Percentiles rank a stretch among this genome's conserved stretches.
Conservation (phyloP, 83 land plant species). For the Picea mariana region DNA sequence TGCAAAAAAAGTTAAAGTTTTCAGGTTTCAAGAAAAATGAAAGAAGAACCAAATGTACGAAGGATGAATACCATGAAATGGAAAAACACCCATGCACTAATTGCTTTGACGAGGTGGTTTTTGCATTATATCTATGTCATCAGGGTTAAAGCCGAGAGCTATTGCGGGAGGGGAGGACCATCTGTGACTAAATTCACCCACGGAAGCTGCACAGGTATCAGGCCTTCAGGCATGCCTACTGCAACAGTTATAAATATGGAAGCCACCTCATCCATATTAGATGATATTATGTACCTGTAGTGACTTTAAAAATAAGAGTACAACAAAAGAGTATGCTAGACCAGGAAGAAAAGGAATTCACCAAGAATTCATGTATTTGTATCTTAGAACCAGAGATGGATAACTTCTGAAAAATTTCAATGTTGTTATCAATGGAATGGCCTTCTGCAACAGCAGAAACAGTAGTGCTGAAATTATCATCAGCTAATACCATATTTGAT, state of each 20-base stretch:
- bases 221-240: constrained; percentile 49
- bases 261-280: constrained; percentile 52
- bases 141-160: constrained; percentile 48
- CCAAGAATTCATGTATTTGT: too few species aligned
- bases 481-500: constrained; percentile 48
- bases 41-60: too few species aligned
- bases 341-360: too few species aligned
- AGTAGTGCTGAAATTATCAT: constrained; percentile 51
- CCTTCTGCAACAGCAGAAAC: constrained; percentile 56
- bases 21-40: too few species aligned
- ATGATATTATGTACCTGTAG: constrained; percentile 48
- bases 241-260: constrained; percentile 51
- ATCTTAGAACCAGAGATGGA: neutral
- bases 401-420: constrained; percentile 54
- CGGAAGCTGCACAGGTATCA: constrained; percentile 50
- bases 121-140: constrained; percentile 35
- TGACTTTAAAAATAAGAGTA: too few species aligned
- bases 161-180: constrained; percentile 54
- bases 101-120: constrained; percentile 43
- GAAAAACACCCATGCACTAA: constrained; percentile 39
- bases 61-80: constrained; percentile 37
- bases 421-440: constrained; percentile 50
- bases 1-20: too few species aligned
- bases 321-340: too few species aligned
- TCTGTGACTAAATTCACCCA: constrained; percentile 57